These are phyloP conservation scores for Strobilomyces dryophilus DNA, from an alignment of 768 basidiomycete species.

Conservation along the genomic window DNA sequence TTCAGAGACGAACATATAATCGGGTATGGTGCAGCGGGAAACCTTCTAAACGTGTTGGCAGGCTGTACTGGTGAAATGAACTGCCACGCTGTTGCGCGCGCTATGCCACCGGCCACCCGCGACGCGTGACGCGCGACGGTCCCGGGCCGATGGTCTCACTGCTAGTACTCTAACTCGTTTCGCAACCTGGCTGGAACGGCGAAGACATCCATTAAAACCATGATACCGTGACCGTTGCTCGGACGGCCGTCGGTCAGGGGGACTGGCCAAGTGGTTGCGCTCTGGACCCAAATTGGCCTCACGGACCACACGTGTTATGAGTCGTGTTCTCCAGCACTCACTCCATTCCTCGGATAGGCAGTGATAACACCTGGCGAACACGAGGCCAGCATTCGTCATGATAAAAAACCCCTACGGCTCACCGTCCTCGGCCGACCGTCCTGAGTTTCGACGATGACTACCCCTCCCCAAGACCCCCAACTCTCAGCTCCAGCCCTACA, in stretches of 20 bases:
- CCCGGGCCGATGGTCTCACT: too few species aligned
- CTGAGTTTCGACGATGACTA: constrained; percentile 23
- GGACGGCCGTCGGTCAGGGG: background rate
- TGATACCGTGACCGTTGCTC: background rate
- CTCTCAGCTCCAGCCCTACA: constrained; percentile 12
- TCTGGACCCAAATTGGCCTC: constrained; percentile 3
- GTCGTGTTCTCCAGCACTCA: constrained; percentile 12
- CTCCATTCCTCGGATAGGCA: constrained; percentile 23
- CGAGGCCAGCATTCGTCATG: constrained; percentile 20
- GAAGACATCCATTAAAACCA: background rate
- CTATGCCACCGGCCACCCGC: too few species aligned
- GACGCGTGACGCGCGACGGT: too few species aligned
- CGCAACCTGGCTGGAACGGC: background rate
- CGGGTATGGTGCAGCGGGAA: too few species aligned
- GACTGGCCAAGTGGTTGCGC: background rate
- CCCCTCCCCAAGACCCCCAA: constrained; percentile 13
- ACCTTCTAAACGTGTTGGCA: too few species aligned
- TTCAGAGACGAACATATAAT: too few species aligned
- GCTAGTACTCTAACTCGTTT: too few species aligned
- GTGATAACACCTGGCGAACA: constrained; percentile 31
- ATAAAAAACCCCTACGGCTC: constrained; percentile 26
- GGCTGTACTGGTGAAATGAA: too few species aligned
- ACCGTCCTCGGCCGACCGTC: constrained; percentile 5
- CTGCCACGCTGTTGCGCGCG: too few species aligned
- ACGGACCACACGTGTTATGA: constrained; percentile 23